phyloP scores from a whole-genome alignment of 345 rosid species.

The Hevea brasiliensis region DNA sequence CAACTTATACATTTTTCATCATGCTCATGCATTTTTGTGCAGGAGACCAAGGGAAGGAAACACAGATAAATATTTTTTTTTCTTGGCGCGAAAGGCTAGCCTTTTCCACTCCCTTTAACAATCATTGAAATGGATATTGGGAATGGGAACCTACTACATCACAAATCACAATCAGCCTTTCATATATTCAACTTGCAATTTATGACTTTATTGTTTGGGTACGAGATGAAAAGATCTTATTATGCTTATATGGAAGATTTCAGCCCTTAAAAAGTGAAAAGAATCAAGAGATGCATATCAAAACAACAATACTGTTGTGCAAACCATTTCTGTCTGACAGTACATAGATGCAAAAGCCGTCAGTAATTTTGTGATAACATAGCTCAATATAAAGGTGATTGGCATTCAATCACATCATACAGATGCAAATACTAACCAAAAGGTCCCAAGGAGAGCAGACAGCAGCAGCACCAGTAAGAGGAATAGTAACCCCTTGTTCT shows the following conservation, averaged over 20 bases:
- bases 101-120: background rate
- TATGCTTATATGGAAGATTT: background rate
- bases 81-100: background rate
- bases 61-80: background rate
- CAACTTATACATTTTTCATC: too few relatives aligned
- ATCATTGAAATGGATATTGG: background rate
- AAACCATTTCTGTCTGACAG: background rate
- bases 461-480: slow-evolving; percentile 42
- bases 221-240: background rate
- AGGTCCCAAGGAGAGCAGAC: slow-evolving; percentile 46
- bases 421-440: slow-evolving; percentile 29
- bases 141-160: background rate
- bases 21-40: too few relatives aligned
- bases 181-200: background rate
- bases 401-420: background rate
- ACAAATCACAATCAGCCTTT: background rate
- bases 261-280: background rate
- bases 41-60: background rate
- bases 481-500: slow-evolving; percentile 31
- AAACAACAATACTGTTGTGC: background rate
- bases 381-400: background rate
- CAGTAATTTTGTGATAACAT: background rate
- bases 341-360: background rate
- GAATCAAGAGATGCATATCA: background rate
- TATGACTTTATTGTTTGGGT: background rate